Conservation (phyloP, 495 filamentous ascomycete genomes). For the Penicillium cinerascens region DNA sequence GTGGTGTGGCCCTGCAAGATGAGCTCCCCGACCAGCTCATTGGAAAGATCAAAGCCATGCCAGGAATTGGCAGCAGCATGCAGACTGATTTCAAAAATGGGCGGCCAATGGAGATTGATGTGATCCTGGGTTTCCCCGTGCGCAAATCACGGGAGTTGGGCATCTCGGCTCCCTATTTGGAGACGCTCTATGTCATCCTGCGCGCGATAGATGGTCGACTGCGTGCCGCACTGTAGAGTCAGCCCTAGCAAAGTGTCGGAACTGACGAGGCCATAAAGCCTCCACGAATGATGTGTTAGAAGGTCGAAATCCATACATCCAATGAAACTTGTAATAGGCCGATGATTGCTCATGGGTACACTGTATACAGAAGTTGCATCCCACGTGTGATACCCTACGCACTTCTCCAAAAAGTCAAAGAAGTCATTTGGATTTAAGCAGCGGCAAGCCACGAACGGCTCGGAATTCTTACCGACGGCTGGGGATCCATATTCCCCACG, state of each 20-base stretch:
- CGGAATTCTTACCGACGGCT: too few relatives aligned
- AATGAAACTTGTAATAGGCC: too few relatives aligned
- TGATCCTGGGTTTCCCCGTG: conserved; percentile 53
- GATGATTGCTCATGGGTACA: too few relatives aligned
- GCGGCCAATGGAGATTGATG: conserved; percentile 52
- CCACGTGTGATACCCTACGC: too few relatives aligned
- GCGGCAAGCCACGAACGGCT: too few relatives aligned
- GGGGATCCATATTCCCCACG: too few relatives aligned
- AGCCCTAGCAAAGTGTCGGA: neutral
- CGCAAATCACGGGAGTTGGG: conserved; percentile 47
- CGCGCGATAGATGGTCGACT: conserved; percentile 22
- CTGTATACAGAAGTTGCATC: too few relatives aligned
- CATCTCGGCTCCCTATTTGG: conserved; percentile 43
- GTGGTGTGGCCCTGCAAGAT: conserved; percentile 39
- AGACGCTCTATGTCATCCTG: conserved; percentile 40
- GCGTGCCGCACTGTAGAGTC: conserved; percentile 14
- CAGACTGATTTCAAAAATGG: conserved; percentile 48
- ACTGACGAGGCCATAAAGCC: too few relatives aligned
- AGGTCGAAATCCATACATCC: neutral
- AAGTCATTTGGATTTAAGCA: too few relatives aligned
- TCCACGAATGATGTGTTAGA: too few relatives aligned
- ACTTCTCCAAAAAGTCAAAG: too few relatives aligned
- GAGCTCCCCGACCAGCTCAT: conserved; percentile 41
- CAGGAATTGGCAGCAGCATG: conserved; percentile 52
- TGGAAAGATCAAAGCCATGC: conserved; percentile 38